Evolutionary conservation across 202 grass and related monocot species (phyloP), one percentile per base, ranked within the genome.

Genomic region (Schoenoplectus tabernaemontani): DNA sequence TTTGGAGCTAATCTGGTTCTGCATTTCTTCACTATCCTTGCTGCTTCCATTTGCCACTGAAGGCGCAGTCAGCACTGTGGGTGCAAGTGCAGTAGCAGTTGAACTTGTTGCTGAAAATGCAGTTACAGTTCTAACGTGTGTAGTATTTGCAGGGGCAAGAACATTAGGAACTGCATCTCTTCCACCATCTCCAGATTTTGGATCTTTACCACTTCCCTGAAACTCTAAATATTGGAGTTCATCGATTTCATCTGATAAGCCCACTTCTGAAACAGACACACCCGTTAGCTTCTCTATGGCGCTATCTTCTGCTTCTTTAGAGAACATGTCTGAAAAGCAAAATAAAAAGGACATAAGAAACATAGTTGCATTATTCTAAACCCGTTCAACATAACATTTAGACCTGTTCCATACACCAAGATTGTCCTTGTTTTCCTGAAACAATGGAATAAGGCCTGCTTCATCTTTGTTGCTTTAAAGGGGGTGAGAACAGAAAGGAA

Each of bases 151-250:
- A 38, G 30, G 22, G 36, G 32, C 50, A 59, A 22, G 54, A 83
- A 78, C 82, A 84, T 28, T 84, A 41, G 57, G 26, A 36, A 85
- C 76, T 15, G 73, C 53, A 80, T 65, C 78, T 57, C 34, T 54
- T 71, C 19, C 76, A 86, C 12, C 62, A 74, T 66, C 56, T 69
- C 44, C 37, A 32, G 44, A 39, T 72, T 16, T 42, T 63, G 19
- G 59, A 82, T 76, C 78, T 74, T 86, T 83, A 28, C 81, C 63
- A 19, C 80, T 81, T 78, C 32, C 79, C 13, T 87, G 87, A 51
- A 37, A 63, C 78, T 92, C 83, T 78, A 89, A 75, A 11, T 59
- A 86, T 79, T 47, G 81, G 54, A 90, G 88, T 39, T 90, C 91
- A 88, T 93, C 87, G 67, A 90, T 82, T 56, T 83, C 85, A 51